Evolutionary conservation across 805 yeast genomes (phyloP), one percentile per base, ranked within the genome.

Genomic region (Myxozyma lipomycoides): DNA sequence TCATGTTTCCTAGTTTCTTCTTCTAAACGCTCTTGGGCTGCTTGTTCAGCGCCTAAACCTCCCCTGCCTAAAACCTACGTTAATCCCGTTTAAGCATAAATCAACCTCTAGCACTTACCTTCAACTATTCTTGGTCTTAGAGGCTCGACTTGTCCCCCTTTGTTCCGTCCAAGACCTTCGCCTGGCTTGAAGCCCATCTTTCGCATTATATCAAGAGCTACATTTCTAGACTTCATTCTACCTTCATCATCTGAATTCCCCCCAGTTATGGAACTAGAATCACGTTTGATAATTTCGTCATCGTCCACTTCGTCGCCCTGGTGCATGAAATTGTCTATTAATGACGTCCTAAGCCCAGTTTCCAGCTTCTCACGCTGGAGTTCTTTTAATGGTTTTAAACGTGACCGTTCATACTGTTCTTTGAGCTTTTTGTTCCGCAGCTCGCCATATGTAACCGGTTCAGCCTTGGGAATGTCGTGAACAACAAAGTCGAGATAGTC

Each of bases 151-250:
- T n/a, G 19, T 12, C 19, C 41, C 19, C 48, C 28, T 9, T 42
- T 52, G 12, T 60, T 50, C 21, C 46, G 56, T 0, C 83, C 82
- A 17, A 78, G 63, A 0, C 71, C 59, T 23, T 72, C 68, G 18
- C 82, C 83, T 2, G 72, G 61, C 47, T 67, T 71, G 60, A 71
- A 81, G 0, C 84, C 85, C 84, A 81, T 80, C 56, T 70, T 75
- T 56, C 70, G 68, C 84, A 81, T 79, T 54, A 80, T 78, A 4
- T 70, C 58, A 22, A 77, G 66, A 12, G 58, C 61, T 4, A 46
- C 37, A 19, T 32, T 48, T 12, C 18, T 12, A 6, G 45, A 26
- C 9, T n/a, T 23, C 12, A 23, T 24, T 15, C 42, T 22, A 37
- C 28, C 71, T 3, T 62, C 63, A 21, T 52, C 62, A 10, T 44